phyloP scores from a whole-genome alignment of 1,284 basidiomycete species.

The Fomitopsis betulina region DNA sequence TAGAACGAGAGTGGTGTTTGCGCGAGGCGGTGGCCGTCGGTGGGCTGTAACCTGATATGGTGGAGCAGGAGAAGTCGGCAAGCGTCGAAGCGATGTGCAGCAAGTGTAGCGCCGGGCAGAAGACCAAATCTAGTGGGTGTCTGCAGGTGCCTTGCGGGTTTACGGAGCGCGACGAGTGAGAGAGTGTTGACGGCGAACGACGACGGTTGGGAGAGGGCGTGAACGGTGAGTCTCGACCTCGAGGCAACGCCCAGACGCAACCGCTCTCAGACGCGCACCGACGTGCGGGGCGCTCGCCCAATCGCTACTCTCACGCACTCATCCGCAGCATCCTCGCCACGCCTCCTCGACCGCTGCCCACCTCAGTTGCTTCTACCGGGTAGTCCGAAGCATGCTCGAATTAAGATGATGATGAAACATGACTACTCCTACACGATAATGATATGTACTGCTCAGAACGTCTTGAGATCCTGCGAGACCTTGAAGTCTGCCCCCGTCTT shows the following conservation, averaged over 20 bases:
- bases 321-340: neutral
- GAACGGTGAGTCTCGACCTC: slow-evolving; percentile 1
- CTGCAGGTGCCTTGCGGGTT: neutral
- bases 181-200: neutral
- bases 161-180: neutral
- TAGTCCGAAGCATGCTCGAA: neutral
- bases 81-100: slow-evolving; percentile 2
- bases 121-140: neutral
- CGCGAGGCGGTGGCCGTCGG: slow-evolving; percentile 4
- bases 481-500: slow-evolving; percentile 85
- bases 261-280: slow-evolving; percentile 1
- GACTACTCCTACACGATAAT: slow-evolving; percentile 1
- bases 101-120: slow-evolving; percentile 1
- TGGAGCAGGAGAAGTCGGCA: slow-evolving; percentile 6
- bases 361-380: neutral
- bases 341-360: neutral
- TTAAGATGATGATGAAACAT: neutral
- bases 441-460: slow-evolving; percentile 12
- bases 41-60: slow-evolving; percentile 5
- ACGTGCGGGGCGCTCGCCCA: neutral
- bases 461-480: slow-evolving; percentile 34
- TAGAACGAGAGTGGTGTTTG: slow-evolving; percentile 5
- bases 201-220: neutral
- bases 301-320: neutral
- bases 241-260: slow-evolving; percentile 1